Evolutionary conservation across 164 flowering plant genomes (phyloP).

Genomic region (Chimonanthus praecox): DNA sequence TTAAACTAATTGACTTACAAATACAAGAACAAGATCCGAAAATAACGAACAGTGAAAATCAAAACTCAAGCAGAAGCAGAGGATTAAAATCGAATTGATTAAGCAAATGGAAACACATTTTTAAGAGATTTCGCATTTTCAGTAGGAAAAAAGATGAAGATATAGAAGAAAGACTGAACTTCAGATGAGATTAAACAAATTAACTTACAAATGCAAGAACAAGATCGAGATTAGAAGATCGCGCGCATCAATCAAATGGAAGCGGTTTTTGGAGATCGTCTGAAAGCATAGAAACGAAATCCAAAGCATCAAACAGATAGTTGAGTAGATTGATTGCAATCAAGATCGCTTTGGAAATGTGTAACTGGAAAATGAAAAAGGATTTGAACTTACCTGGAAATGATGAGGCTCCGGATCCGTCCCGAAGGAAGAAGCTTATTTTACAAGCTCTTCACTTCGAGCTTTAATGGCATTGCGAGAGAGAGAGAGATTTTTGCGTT

Average conservation of each 20-base stretch:
- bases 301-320: background rate
- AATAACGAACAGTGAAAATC: too few species aligned
- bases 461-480: background rate
- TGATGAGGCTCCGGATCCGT: background rate
- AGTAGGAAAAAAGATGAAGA: too few species aligned
- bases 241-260: background rate
- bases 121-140: too few species aligned
- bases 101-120: too few species aligned
- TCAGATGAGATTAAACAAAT: too few species aligned
- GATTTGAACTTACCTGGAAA: background rate
- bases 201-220: too few species aligned
- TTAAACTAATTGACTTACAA: too few species aligned
- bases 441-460: background rate
- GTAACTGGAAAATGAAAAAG: background rate
- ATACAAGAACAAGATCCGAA: too few species aligned
- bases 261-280: background rate
- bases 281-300: too few species aligned
- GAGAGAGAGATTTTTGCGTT: background rate
- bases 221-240: background rate
- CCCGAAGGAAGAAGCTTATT: background rate
- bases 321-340: background rate
- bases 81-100: too few species aligned
- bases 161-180: too few species aligned
- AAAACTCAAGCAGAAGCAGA: too few species aligned
- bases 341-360: background rate